Conservation (phyloP, 129 eudicot species). For the Tagetes patula region DNA sequence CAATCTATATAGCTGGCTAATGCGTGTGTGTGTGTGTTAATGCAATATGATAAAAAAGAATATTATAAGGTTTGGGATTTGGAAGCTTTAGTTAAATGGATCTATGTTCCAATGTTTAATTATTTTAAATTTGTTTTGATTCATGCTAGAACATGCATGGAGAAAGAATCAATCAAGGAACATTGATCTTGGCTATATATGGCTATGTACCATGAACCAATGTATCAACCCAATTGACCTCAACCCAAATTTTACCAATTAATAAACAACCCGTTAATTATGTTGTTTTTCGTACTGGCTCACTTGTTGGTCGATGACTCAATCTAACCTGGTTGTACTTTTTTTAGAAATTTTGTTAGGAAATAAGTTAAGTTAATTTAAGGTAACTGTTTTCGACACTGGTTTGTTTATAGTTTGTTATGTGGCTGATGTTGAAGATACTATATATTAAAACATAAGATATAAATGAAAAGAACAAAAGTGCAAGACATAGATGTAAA, state of each 20-base stretch:
- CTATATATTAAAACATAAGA: conserved; percentile 23
- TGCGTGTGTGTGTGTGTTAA: neutral
- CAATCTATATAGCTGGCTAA: neutral
- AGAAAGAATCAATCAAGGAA: conserved; percentile 27
- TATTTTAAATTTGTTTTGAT: conserved; percentile 17
- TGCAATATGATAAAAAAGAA: neutral
- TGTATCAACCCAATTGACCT: conserved; percentile 6
- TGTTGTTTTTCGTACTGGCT: no score
- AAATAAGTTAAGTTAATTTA: no score
- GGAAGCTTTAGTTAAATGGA: conserved; percentile 28
- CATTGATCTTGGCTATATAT: conserved; percentile 16
- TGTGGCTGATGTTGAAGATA: conserved; percentile 32
- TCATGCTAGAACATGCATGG: conserved; percentile 32
- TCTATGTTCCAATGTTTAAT: conserved; percentile 23
- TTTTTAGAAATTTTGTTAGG: no score
- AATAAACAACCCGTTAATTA: no score
- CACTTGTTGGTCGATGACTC: no score
- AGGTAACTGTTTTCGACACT: neutral
- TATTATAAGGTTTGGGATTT: conserved; percentile 16
- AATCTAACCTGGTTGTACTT: no score
- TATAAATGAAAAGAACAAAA: conserved; percentile 33
- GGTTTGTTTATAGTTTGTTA: conserved; percentile 1
- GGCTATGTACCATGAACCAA: conserved; percentile 18
- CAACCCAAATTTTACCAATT: no score
- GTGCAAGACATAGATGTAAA: conserved; percentile 34